Evolutionary conservation across 192 early-diverging fungal genomes (phyloP).

Genomic region (Coemansia sp.): DNA sequence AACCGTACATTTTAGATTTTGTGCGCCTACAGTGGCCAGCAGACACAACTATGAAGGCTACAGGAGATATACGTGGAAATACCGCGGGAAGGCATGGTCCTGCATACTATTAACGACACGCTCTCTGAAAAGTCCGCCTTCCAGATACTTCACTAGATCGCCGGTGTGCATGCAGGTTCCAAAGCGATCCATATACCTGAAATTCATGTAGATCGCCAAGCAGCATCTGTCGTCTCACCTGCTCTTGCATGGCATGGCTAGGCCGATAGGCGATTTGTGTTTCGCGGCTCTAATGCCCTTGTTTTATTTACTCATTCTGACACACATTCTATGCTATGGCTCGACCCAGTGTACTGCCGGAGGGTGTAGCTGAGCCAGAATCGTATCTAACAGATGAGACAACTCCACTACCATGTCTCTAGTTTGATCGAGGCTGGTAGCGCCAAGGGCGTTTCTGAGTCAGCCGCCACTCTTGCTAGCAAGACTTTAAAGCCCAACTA

Average conservation of each 20-base stretch:
- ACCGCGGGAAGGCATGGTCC: not conserved
- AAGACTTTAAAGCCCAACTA: slow-evolving; percentile 8
- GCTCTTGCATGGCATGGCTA: not conserved
- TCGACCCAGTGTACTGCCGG: not conserved
- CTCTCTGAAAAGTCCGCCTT: not conserved
- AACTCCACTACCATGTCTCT: slow-evolving; percentile 10
- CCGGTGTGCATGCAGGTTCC: not conserved
- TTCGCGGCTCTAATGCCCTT: not conserved
- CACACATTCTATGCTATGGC: not conserved
- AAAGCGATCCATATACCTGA: not conserved
- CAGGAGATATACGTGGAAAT: not conserved
- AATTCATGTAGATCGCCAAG: too few relatives aligned
- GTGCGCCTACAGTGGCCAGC: not conserved
- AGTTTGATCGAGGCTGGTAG: not conserved
- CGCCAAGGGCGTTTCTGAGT: not conserved
- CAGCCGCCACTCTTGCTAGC: not conserved
- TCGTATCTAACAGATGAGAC: slow-evolving; percentile 2
- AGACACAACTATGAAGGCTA: not conserved
- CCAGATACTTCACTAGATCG: not conserved
- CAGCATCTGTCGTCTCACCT: not conserved
- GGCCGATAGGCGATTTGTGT: not conserved
- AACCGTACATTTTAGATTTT: not conserved
- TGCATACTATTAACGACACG: not conserved
- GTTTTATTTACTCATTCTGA: too few relatives aligned
- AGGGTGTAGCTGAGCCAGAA: not conserved